Evolutionary conservation across 768 basidiomycete genomes (phyloP).

Genomic region (Pleurotus cornucopiae): DNA sequence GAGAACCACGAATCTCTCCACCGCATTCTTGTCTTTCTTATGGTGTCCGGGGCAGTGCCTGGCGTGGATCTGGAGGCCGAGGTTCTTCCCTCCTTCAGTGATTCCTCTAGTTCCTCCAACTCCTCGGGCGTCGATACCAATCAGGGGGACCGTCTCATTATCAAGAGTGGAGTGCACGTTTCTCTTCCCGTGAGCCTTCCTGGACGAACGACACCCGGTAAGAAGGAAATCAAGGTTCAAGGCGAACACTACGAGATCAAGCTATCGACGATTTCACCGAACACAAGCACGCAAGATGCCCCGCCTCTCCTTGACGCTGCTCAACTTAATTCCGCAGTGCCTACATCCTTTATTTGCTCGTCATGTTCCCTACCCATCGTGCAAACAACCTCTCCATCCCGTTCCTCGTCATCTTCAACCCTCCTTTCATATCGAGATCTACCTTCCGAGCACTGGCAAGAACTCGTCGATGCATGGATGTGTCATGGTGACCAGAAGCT

Average conservation of each 20-base stretch:
- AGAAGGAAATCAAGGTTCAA: conserved; percentile 52
- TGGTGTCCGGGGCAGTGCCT: conserved; percentile 43
- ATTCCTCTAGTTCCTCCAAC: conserved; percentile 19
- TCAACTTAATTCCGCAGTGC: conserved; percentile 50
- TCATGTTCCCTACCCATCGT: conserved; percentile 79
- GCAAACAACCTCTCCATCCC: conserved; percentile 22
- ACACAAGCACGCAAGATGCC: conserved; percentile 22
- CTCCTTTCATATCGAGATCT: conserved; percentile 69
- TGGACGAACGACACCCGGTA: conserved; percentile 53
- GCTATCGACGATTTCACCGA: conserved; percentile 34
- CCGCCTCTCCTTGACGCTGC: conserved; percentile 65
- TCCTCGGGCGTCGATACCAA: conserved; percentile 10
- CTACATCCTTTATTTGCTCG: conserved; percentile 70
- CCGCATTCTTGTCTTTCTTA: conserved; percentile 73
- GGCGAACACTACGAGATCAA: conserved; percentile 72
- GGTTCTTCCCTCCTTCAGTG: conserved; percentile 46
- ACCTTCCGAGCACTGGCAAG: conserved; percentile 96
- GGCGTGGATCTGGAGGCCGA: conserved; percentile 62
- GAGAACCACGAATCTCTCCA: conserved; percentile 88
- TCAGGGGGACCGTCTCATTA: conserved; percentile 53
- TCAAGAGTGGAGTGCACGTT: conserved; percentile 54
- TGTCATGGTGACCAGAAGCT: conserved; percentile 90
- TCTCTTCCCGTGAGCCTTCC: conserved; percentile 59
- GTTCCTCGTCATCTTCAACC: conserved; percentile 16
- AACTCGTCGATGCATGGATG: conserved; percentile 98